A percentile compares a stretch with the other conserved stretches of the same genome.
Conservation (phyloP, 2,329 filamentous ascomycete species). For the Talaromyces islandicus region DNA sequence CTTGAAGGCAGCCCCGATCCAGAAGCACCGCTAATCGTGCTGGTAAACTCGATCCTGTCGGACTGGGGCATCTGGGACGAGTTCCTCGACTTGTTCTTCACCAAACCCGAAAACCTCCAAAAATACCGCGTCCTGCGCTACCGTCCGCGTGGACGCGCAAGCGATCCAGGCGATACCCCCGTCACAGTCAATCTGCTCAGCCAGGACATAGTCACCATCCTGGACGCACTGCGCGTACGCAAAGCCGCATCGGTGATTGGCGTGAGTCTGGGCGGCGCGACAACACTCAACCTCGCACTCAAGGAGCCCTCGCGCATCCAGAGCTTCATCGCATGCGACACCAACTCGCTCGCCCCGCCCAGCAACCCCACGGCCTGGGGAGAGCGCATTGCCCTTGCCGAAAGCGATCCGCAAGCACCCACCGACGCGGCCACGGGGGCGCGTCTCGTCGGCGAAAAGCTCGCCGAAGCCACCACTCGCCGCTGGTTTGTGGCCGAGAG, state of each 20-base stretch:
- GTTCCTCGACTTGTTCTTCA: slow-evolving; percentile 57
- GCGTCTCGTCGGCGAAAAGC: slow-evolving; percentile 53
- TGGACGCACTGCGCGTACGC: slow-evolving; percentile 63
- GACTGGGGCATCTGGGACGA: slow-evolving; percentile 75
- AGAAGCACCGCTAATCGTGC: slow-evolving; percentile 64
- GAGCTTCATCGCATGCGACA: slow-evolving; percentile 69
- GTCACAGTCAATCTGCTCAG: slow-evolving; percentile 61
- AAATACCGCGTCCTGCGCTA: slow-evolving; percentile 69
- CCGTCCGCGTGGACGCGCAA: slow-evolving; percentile 64
- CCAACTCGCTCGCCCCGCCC: slow-evolving; percentile 64
- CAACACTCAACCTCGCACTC: slow-evolving; percentile 66
- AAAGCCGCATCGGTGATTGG: slow-evolving; percentile 64
- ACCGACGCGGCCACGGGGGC: slow-evolving; percentile 39
- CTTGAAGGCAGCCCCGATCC: slow-evolving; percentile 66
- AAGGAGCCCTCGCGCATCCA: slow-evolving; percentile 54
- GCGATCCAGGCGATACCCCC: slow-evolving; percentile 31
- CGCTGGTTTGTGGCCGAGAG: slow-evolving; percentile 65
- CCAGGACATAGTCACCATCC: slow-evolving; percentile 59
- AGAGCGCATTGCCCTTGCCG: slow-evolving; percentile 64
- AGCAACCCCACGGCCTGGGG: slow-evolving; percentile 76
- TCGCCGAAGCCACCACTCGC: slow-evolving; percentile 65
- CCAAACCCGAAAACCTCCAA: slow-evolving; percentile 46
- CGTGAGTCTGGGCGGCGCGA: slow-evolving; percentile 76
- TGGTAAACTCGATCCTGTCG: slow-evolving; percentile 75
- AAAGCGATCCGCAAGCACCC: slow-evolving; percentile 42